Evolutionary conservation across 768 basidiomycete species (phyloP), one percentile per base, ranked within the genome.

Genomic region (Suillus luteus): DNA sequence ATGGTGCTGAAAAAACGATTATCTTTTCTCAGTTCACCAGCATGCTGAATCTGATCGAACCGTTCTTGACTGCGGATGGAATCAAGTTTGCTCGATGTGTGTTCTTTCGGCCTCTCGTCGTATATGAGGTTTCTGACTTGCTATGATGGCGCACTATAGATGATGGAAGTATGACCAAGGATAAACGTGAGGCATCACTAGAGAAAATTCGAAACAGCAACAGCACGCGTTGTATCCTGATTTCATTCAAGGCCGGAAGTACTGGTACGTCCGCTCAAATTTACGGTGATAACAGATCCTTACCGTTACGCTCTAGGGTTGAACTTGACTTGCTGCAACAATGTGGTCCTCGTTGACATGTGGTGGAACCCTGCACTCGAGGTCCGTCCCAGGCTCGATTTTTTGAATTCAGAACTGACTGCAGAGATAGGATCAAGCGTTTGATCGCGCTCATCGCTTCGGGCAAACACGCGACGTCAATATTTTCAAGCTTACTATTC

Each of bases 341-440:
- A 96, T 67, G 95, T 98, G 44, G 91, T 98, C 68, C 83, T 98
- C 3, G 85, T 94, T 62, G 96, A 97, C 73, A 77, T 95, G 64
- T 98, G 96, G 95, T 98, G 96, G 94, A 91, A 94, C 73, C 92
- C 93, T 11, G 93, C 91, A 0, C 81, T 93, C 5, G 92, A 93
- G 77, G 90, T 91, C 67, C 66, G 83, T 72, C 69, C 62, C 6
- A 19, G 19, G 40, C 24, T 27, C 6, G 19, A 17, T 12, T 58
- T 40, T 41, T 12, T 12, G 15, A 41, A 41, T 31, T 58, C 17
- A 67, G 68, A 54, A 70, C 66, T 63, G 63, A 70, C 24, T 65
- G 63, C 17, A 65, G 69, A 22, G 54, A 69, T 71, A 91, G 85
- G 94, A 96, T 66, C 96, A 98, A 78, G 95, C 95, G 0, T 96